These are phyloP conservation scores for Ruellia speciosa DNA, from an alignment of 305 asterid species.

Conservation along the genomic window DNA sequence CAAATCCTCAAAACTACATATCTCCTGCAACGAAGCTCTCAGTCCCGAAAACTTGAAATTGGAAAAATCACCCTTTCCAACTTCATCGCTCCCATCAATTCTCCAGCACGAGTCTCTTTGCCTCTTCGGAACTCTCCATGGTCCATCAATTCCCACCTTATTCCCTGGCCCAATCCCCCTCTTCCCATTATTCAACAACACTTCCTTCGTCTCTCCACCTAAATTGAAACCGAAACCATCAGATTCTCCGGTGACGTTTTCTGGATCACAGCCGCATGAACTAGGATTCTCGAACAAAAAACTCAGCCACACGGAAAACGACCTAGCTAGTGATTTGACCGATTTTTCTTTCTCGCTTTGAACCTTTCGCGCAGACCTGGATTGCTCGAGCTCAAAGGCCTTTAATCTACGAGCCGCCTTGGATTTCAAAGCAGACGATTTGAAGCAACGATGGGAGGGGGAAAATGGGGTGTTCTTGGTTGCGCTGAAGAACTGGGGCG, in stretches of 20 bases:
- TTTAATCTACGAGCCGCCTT: constrained; percentile 59
- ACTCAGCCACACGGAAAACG: constrained; percentile 88
- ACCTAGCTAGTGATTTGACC: constrained; percentile 57
- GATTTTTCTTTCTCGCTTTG: constrained; percentile 63
- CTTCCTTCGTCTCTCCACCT: constrained; percentile 23
- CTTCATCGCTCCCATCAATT: constrained; percentile 33
- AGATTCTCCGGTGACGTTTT: constrained; percentile 47
- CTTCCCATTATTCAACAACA: constrained; percentile 47
- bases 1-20: constrained; percentile 89
- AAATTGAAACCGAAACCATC: constrained; percentile 29
- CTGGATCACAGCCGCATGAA: constrained; percentile 72
- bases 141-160: constrained; percentile 55
- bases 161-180: constrained; percentile 47
- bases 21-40: constrained; percentile 59
- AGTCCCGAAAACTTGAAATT: constrained; percentile 40
- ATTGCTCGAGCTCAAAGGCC: constrained; percentile 77
- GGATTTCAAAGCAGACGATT: constrained; percentile 38
- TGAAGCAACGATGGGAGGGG: constrained; percentile 30
- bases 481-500: constrained; percentile 68
- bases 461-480: constrained; percentile 46
- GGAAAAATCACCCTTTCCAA: constrained; percentile 22
- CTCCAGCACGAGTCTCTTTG: constrained; percentile 51
- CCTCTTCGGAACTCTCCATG: constrained; percentile 94
- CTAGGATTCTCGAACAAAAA: constrained; percentile 71
- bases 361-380: constrained; percentile 69